Conservation (phyloP, 2,329 filamentous ascomycete genomes). For the Lecanosticta acicola region DNA sequence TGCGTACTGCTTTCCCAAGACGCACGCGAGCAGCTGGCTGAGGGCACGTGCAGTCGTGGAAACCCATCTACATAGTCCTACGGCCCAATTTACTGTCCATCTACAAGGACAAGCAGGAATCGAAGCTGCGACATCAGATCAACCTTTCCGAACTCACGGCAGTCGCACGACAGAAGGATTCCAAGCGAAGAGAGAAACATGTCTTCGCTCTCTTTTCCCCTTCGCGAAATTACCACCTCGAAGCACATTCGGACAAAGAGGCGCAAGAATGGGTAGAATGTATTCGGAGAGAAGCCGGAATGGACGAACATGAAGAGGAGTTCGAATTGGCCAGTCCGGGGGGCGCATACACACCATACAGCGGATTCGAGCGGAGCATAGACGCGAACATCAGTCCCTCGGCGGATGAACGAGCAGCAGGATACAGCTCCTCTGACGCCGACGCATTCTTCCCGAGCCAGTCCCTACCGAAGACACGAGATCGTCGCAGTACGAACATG, state of each 20-base stretch:
- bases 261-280: slow-evolving; percentile 80
- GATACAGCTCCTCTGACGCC: slow-evolving; percentile 44
- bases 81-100: slow-evolving; percentile 85
- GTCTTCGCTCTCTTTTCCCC: slow-evolving; percentile 92
- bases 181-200: slow-evolving; percentile 78
- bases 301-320: slow-evolving; percentile 84
- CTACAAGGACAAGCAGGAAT: slow-evolving; percentile 88
- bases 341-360: slow-evolving; percentile 45
- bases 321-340: slow-evolving; percentile 66
- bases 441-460: slow-evolving; percentile 28
- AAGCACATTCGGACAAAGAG: slow-evolving; percentile 66
- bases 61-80: slow-evolving; percentile 79
- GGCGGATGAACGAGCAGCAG: slow-evolving; percentile 20
- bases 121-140: slow-evolving; percentile 82
- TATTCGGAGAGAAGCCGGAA: slow-evolving; percentile 72
- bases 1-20: slow-evolving; percentile 33
- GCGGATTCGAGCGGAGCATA: slow-evolving; percentile 36
- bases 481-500: slow-evolving; percentile 28
- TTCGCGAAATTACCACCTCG: slow-evolving; percentile 84
- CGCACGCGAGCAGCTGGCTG: slow-evolving; percentile 13
- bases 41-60: slow-evolving; percentile 66
- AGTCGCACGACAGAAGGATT: slow-evolving; percentile 79
- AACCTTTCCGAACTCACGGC: slow-evolving; percentile 85
- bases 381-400: slow-evolving; percentile 21
- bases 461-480: slow-evolving; percentile 22